Evolutionary conservation across 495 filamentous ascomycete genomes (phyloP), one percentile per base, ranked within the genome.

Genomic region (Hypomontagnella monticulosa): DNA sequence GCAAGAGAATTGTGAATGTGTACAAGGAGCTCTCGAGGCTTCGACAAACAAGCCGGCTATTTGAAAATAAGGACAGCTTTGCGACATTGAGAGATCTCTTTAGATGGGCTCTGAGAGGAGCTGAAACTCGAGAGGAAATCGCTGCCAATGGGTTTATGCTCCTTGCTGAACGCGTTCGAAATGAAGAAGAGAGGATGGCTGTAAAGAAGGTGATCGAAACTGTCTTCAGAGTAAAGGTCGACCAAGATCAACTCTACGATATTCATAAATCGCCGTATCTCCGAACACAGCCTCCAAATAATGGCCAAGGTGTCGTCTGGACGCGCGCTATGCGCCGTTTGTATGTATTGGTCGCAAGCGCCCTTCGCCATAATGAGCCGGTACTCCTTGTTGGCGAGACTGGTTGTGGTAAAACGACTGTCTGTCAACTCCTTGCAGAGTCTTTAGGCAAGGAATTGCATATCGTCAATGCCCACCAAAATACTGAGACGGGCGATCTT

Each of bases 61-160:
- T 98, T 72, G 96, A 99, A 78, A 93, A 98, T 70, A 97, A 96
- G 73, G 93, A 95, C 71, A 93, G 93, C 69, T 99, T 99, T 75
- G 96, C 96, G 7, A 99, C 96, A 7, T 81, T 99, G 19, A 84
- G 96, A 83, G 96, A 99, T 77, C 85, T 99, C 3, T 99, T 99
- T 68, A 84, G 96, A 57, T 99, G 96, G 96, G 94, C 96, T n/a
- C 79, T 93, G 38, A 84, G 96, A 68, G 85, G 87, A 40, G 91
- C 91, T 0, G 92, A 96, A 59, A 91, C 90, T 30, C 85, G 91
- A 15, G 90, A 97, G 48, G 89, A 97, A 64, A 84, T 99, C 54
- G 96, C 95, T 4, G 83, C 88, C 5, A 93, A 98, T 75, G 96
- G 96, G 0, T 99, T 90, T 72, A 96, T 98, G 92, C 86, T 99